Conservation (phyloP, 305 asterid species). For the Fraxinus velutina region DNA sequence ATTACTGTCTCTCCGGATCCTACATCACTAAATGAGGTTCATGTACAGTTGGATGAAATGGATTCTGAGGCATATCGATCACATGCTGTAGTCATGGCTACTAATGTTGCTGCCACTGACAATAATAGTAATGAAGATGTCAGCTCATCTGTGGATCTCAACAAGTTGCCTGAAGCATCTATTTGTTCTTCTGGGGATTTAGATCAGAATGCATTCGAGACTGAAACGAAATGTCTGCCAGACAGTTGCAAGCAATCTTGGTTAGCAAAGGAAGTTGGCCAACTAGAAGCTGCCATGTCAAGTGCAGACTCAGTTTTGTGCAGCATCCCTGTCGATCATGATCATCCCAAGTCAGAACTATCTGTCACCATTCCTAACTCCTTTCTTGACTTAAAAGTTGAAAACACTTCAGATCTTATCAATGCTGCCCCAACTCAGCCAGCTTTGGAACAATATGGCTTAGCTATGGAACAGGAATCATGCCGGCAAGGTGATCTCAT, state of each 20-base stretch:
- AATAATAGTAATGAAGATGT: conserved; percentile 15
- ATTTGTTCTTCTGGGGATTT: conserved; percentile 28
- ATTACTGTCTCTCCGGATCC: conserved; percentile 25
- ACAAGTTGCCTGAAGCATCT: conserved; percentile 33
- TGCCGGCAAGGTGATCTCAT: conserved; percentile 23
- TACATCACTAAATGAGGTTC: conserved; percentile 30
- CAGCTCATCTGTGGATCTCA: conserved; percentile 30
- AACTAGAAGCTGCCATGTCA: conserved; percentile 28
- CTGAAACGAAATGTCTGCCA: conserved; percentile 20
- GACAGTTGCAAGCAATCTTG: conserved; percentile 30
- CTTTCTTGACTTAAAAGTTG: conserved; percentile 29
- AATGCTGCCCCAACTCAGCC: conserved; percentile 27
- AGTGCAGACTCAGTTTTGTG: conserved; percentile 25
- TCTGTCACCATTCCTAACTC: conserved; percentile 29
- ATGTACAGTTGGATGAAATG: conserved; percentile 25
- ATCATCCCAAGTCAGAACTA: conserved; percentile 35
- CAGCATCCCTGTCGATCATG: conserved; percentile 18
- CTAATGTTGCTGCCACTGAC: conserved; percentile 30
- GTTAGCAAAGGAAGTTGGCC: conserved; percentile 33
- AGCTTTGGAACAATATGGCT: conserved; percentile 29
- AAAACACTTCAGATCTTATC: conserved; percentile 19
- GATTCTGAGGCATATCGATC: conserved; percentile 24
- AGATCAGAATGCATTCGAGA: conserved; percentile 34
- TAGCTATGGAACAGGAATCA: conserved; percentile 37
- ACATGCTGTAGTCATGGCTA: conserved; percentile 25